Evolutionary conservation across 495 filamentous ascomycete species (phyloP).

Genomic region (Cercophora samala): DNA sequence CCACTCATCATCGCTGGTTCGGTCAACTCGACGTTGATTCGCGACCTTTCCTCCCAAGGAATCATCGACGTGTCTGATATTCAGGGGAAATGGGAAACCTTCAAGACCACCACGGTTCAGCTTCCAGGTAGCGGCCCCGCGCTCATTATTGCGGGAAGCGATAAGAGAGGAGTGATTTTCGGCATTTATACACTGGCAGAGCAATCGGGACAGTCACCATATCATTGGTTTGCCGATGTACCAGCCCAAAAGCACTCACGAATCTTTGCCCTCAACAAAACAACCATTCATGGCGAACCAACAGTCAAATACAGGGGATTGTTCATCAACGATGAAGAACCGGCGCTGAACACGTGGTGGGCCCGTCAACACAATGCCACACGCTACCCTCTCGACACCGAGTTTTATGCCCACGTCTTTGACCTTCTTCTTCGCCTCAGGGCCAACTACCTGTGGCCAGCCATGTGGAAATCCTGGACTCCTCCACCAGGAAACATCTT

Average conservation of each 20-base stretch:
- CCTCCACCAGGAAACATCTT: constrained; percentile 45
- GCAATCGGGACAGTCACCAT: constrained; percentile 50
- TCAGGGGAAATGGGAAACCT: constrained; percentile 59
- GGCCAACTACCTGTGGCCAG: constrained; percentile 66
- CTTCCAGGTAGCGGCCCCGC: constrained; percentile 46
- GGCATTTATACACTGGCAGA: constrained; percentile 61
- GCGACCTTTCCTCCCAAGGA: constrained; percentile 40
- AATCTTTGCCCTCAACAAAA: constrained; percentile 50
- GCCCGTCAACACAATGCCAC: constrained; percentile 22
- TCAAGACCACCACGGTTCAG: constrained; percentile 52
- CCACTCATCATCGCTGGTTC: constrained; percentile 57
- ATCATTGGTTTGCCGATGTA: constrained; percentile 64
- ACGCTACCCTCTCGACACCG: constrained; percentile 46
- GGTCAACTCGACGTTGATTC: constrained; percentile 50
- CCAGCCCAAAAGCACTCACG: constrained; percentile 45
- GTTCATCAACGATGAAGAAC: constrained; percentile 68
- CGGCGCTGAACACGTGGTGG: constrained; percentile 44
- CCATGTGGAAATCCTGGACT: constrained; percentile 54
- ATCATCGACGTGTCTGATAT: constrained; percentile 46
- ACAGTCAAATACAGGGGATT: constrained; percentile 63
- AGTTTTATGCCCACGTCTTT: constrained; percentile 61
- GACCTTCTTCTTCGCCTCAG: constrained; percentile 58
- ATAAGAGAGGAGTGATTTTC: constrained; percentile 59
- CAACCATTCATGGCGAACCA: constrained; percentile 51
- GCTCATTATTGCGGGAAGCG: constrained; percentile 59